Evolutionary conservation across 768 basidiomycete species (phyloP).

Genomic region (Fibroporia radiculosa): DNA sequence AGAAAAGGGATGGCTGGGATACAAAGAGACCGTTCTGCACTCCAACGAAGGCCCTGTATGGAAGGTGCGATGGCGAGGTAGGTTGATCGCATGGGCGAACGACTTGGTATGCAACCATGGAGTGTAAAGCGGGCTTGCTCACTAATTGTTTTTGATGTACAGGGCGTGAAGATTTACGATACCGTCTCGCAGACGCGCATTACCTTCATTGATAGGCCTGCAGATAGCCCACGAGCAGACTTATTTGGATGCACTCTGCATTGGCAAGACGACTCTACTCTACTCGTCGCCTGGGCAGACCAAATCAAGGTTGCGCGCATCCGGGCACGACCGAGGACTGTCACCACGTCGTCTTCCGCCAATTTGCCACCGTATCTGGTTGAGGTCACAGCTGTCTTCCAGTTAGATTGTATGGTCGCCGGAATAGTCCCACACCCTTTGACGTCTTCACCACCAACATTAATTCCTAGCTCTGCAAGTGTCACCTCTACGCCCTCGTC

Average conservation of each 20-base stretch:
- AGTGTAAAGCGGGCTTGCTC: neutral
- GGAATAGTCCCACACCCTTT: conserved; percentile 78
- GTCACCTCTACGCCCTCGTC: neutral
- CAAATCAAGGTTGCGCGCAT: conserved; percentile 85
- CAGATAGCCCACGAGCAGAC: conserved; percentile 84
- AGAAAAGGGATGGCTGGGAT: conserved; percentile 95
- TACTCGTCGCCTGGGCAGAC: conserved; percentile 93
- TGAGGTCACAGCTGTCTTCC: conserved; percentile 87
- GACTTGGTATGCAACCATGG: conserved; percentile 53
- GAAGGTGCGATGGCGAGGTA: conserved; percentile 80
- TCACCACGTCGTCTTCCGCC: conserved; percentile 33
- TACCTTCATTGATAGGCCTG: conserved; percentile 76
- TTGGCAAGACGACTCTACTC: conserved; percentile 89
- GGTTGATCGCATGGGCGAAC: conserved; percentile 93
- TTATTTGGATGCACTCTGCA: conserved; percentile 87
- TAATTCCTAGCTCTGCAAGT: neutral
- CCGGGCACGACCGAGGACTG: conserved; percentile 47
- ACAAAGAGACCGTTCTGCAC: conserved; percentile 81
- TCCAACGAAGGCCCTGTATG: conserved; percentile 91
- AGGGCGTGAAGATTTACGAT: conserved; percentile 96
- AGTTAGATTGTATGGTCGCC: conserved; percentile 92
- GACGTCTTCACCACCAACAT: conserved; percentile 12
- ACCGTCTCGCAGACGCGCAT: conserved; percentile 68
- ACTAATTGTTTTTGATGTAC: neutral
- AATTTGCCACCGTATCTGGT: conserved; percentile 58